phyloP scores from a whole-genome alignment of 345 rosid genomes.

The Murraya paniculata region DNA sequence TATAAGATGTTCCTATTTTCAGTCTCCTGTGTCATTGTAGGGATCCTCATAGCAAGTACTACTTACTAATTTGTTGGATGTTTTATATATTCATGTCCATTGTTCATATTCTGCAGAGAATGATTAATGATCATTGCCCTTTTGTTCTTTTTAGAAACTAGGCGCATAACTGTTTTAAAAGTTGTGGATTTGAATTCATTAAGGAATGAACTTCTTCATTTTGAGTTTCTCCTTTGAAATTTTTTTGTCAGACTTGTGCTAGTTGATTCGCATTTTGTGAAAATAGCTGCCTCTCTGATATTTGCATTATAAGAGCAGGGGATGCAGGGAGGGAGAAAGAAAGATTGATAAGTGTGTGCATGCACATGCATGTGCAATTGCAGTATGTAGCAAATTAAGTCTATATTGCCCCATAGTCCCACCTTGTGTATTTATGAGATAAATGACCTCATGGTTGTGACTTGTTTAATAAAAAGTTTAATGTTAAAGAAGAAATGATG shows the following conservation, averaged over 20 bases:
- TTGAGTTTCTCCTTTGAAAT: background rate
- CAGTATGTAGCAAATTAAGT: background rate
- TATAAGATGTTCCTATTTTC: background rate
- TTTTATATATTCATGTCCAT: background rate
- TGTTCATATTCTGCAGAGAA: background rate
- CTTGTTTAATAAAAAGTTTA: background rate
- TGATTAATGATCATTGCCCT: background rate
- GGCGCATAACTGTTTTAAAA: background rate
- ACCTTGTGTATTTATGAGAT: background rate
- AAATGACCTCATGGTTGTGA: background rate
- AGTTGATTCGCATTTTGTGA: background rate
- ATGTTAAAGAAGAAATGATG: background rate
- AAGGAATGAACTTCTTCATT: background rate
- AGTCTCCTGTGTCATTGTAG: background rate
- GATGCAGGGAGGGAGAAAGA: background rate
- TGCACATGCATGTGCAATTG: background rate
- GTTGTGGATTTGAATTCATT: background rate
- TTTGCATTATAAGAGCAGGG: background rate
- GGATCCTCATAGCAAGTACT: background rate
- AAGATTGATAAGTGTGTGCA: background rate
- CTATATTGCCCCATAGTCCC: background rate
- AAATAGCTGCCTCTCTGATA: background rate
- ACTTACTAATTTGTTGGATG: background rate
- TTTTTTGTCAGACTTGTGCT: background rate
- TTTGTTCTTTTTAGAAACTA: background rate